These are phyloP conservation scores for Raphidocelis subcapitata DNA, from an alignment of 139 green algal genomes.

Conservation along the genomic window DNA sequence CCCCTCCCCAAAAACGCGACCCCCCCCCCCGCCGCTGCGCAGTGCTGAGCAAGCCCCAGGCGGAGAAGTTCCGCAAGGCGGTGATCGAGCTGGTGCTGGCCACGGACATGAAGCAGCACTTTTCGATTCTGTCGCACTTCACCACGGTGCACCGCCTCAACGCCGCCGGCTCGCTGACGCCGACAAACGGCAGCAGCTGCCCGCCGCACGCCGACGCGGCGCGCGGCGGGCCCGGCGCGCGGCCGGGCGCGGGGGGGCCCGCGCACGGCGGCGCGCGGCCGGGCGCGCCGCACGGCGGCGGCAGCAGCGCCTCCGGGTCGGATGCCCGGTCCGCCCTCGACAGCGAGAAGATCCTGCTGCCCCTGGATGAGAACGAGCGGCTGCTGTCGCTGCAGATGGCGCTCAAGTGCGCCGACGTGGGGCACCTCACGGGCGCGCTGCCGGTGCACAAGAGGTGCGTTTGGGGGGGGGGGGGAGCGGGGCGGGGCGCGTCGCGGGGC, in stretches of 20 bases:
- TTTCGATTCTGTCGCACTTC: conserved; percentile 60
- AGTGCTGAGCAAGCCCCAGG: too few species aligned
- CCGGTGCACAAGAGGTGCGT: conserved; percentile 50
- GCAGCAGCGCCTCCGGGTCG: neutral
- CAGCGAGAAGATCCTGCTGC: conserved; percentile 35
- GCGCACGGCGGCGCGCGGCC: too few species aligned
- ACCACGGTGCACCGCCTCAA: conserved; percentile 32
- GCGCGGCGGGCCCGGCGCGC: too few species aligned
- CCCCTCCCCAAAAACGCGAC: too few species aligned
- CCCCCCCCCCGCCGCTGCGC: conserved; percentile 3
- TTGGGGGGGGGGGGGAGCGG: too few species aligned
- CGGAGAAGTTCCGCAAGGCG: conserved; percentile 38
- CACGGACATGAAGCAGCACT: conserved; percentile 79
- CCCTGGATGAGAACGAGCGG: conserved; percentile 50
- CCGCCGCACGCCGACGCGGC: too few species aligned
- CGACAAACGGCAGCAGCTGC: conserved; percentile 11
- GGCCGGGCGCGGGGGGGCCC: too few species aligned
- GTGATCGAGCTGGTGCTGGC: conserved; percentile 69
- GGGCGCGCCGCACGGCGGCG: too few species aligned
- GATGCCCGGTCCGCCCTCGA: conserved; percentile 3
- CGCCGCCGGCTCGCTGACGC: conserved; percentile 8
- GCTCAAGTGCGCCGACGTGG: conserved; percentile 67
- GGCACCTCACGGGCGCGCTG: conserved; percentile 50
- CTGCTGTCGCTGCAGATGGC: conserved; percentile 50
- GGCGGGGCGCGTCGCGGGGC: too few species aligned